phyloP scores from a whole-genome alignment of 1,284 basidiomycete species.

The Cutaneotrichosporon sp. region DNA sequence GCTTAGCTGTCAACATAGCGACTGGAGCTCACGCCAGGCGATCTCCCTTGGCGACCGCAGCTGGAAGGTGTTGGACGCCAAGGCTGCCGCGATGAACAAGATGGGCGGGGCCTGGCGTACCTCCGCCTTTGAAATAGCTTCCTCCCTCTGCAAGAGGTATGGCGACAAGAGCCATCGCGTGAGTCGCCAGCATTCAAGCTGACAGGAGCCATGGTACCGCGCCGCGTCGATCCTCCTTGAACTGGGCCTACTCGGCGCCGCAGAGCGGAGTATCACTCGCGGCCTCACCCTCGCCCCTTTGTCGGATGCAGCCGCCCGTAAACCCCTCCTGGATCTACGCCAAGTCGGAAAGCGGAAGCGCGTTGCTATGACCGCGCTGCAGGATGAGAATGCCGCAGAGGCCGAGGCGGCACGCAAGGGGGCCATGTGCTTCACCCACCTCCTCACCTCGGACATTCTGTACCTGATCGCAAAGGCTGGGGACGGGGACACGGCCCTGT shows the following conservation, averaged over 20 bases:
- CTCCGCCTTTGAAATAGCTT: constrained; percentile 30
- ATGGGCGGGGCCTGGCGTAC: constrained; percentile 27
- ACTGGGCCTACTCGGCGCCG: constrained; percentile 19
- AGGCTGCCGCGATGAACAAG: constrained; percentile 33
- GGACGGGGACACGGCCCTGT: constrained; percentile 28
- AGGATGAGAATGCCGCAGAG: constrained; percentile 3
- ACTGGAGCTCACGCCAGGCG: constrained; percentile 22
- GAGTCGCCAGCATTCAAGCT: constrained; percentile 3
- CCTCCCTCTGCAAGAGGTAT: constrained; percentile 29
- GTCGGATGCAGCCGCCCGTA: not conserved
- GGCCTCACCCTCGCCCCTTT: constrained; percentile 2
- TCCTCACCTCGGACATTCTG: constrained; percentile 37
- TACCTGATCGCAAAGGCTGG: constrained; percentile 34
- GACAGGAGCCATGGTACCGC: constrained; percentile 36
- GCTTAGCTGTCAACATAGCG: too few relatives aligned
- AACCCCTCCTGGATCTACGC: constrained; percentile 14
- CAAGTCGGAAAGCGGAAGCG: constrained; percentile 1
- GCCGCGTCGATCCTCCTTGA: constrained; percentile 29
- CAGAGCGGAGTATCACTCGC: constrained; percentile 18
- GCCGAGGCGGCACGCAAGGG: constrained; percentile 16
- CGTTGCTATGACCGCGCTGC: not conserved
- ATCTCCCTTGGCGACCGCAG: constrained; percentile 32
- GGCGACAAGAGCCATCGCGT: constrained; percentile 29
- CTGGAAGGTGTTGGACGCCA: constrained; percentile 30
- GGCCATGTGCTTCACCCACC: constrained; percentile 32